These are phyloP conservation scores for Phytophthora pseudosyringae DNA, from an alignment of 352 stramenopile species.

Conservation along the genomic window DNA sequence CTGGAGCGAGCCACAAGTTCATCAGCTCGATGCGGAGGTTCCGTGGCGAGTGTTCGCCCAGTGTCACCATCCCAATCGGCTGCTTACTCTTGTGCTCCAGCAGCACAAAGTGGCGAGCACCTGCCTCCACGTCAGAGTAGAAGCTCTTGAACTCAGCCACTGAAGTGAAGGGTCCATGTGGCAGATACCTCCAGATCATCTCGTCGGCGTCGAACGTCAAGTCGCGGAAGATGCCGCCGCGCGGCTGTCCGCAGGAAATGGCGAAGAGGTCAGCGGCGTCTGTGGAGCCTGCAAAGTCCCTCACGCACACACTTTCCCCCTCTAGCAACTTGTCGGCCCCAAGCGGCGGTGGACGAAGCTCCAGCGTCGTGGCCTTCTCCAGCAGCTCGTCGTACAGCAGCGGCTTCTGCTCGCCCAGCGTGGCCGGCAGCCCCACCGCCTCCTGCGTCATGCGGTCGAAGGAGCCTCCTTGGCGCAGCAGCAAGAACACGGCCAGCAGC, in stretches of 20 bases:
- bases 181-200: conserved; percentile 80
- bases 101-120: conserved; percentile 70
- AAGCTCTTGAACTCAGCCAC: conserved; percentile 46
- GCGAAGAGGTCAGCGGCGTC: conserved; percentile 47
- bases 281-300: conserved; percentile 42
- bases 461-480: conserved; percentile 84
- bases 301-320: conserved; percentile 52
- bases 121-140: conserved; percentile 39
- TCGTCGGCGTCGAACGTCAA: conserved; percentile 75
- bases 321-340: conserved; percentile 29
- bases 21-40: conserved; percentile 84
- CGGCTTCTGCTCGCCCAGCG: conserved; percentile 74
- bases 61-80: conserved; percentile 80
- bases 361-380: conserved; percentile 42
- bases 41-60: conserved; percentile 75
- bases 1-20: conserved; percentile 80
- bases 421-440: conserved; percentile 64
- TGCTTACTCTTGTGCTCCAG: conserved; percentile 53
- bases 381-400: conserved; percentile 91
- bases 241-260: conserved; percentile 56
- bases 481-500: conserved; percentile 82
- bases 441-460: conserved; percentile 90
- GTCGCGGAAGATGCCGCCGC: conserved; percentile 63
- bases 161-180: conserved; percentile 61
- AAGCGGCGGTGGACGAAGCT: conserved; percentile 44